Conservation (phyloP, 2,329 filamentous ascomycete genomes). For the Colletotrichum neosansevieriae region DNA sequence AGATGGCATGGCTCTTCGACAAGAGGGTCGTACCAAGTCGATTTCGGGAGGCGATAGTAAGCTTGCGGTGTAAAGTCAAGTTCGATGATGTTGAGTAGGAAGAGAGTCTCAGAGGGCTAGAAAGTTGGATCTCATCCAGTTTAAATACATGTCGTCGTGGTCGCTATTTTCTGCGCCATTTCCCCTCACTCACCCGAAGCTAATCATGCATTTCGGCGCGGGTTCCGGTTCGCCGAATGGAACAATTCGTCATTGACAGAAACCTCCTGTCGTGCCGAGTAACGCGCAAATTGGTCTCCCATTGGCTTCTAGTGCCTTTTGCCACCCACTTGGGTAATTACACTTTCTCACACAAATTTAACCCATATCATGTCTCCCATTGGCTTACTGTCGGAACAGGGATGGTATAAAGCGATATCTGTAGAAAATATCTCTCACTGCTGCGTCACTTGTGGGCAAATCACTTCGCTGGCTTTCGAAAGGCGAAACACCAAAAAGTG, state of each 20-base stretch:
- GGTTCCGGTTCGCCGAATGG: background rate
- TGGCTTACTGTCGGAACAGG: background rate
- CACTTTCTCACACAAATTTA: too few species aligned
- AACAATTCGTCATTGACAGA: conserved; percentile 15
- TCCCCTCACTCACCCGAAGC: conserved; percentile 34
- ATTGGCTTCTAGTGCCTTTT: too few species aligned
- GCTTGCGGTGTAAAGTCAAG: too few species aligned
- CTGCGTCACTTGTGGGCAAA: background rate
- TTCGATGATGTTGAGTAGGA: too few species aligned
- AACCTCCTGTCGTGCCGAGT: background rate
- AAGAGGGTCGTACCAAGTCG: conserved; percentile 33
- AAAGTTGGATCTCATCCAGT: too few species aligned
- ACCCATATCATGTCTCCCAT: too few species aligned
- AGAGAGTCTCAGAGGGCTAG: too few species aligned
- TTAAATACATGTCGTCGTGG: conserved; percentile 15
- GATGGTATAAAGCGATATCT: background rate
- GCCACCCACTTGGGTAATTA: too few species aligned
- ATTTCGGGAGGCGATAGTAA: background rate
- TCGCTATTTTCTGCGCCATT: conserved; percentile 5
- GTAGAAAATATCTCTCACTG: background rate
- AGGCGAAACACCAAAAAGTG: conserved; percentile 1
- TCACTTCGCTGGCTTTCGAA: background rate
- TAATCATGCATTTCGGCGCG: conserved; percentile 30
- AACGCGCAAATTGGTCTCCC: background rate
- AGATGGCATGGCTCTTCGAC: conserved; percentile 45